These are phyloP conservation scores for Platismatia glauca DNA, from an alignment of 495 filamentous ascomycete species.

Conservation along the genomic window DNA sequence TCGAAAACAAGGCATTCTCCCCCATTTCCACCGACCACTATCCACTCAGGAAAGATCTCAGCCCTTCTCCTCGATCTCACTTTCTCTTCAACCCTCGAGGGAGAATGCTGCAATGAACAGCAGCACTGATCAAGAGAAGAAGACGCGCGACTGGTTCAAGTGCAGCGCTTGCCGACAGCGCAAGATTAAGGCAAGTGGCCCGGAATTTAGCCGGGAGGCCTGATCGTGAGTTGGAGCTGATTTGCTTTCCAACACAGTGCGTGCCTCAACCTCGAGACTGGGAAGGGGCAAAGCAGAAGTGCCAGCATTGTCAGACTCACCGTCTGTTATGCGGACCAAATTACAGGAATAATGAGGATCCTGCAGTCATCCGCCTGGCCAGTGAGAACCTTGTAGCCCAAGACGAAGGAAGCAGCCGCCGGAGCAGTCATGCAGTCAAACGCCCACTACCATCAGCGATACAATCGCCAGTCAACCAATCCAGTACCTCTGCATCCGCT, in stretches of 20 bases:
- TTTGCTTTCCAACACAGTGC: no score
- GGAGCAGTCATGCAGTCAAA: background rate
- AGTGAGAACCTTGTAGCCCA: background rate
- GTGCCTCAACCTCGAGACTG: background rate
- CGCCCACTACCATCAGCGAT: background rate
- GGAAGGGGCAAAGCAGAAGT: background rate
- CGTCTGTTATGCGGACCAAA: background rate
- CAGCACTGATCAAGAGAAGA: background rate
- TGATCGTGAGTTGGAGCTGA: no score
- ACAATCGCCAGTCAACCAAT: background rate
- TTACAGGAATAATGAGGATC: background rate
- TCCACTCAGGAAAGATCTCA: background rate
- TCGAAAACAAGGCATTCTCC: no score
- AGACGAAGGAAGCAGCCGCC: background rate
- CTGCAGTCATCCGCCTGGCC: background rate
- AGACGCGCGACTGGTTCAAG: background rate
- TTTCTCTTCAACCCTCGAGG: background rate
- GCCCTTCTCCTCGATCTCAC: background rate
- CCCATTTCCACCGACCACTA: no score
- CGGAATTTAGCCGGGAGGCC: background rate
- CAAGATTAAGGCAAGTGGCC: background rate
- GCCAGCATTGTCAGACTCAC: background rate
- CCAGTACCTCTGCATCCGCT: background rate
- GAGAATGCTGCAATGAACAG: conserved; percentile 1
- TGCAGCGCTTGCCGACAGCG: conserved; percentile 2